Base-by-base conservation (phyloP, 1,284 basidiomycete species). In the Ganoderma lingzhi region DNA sequence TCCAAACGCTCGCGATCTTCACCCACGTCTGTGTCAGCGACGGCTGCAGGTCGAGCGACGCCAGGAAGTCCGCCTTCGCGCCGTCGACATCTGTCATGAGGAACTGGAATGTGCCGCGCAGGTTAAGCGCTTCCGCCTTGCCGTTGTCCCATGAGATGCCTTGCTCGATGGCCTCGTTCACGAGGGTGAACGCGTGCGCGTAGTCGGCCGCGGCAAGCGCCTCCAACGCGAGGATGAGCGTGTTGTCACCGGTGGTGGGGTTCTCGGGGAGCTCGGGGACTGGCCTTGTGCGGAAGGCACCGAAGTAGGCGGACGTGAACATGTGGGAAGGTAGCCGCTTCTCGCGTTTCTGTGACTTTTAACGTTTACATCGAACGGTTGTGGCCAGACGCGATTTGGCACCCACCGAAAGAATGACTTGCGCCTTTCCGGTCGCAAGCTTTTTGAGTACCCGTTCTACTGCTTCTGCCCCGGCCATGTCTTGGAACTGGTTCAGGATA, bases 71-170 rank as follows among this genome's bases (percentile, higher is more conserved):
- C 3, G 83, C 87, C 78, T 96, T 94, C 59, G 97, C 96, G n/a
- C 91, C 93, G 1, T 85, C 81, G 37, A 96, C 89, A 75, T 98
- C 93, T 66, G 93, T 93, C 71, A 93, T 93, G 70, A 99, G 86
- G 88, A 99, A 99, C 92, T 96, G 94, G 91, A 97, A 98, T 1
- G 97, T 99, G 66, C 96, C 98, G 63, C 96, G 90, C 75, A 99
- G 85, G 85, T 99, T 99, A 77, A 95, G 85, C 0, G 96, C 97
- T 78, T 96, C 93, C 1, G 97, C 96, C 76, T 93, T 89, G 71
- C 93, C 91, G 42, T 84, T 82, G 70, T 92, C 87, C 84, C 86
- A 92, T 62, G 93, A 95, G 74, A 98, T 87, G 15, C 93, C 96
- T 79, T 98, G 96, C 62, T 93, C 92, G 63, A 99, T 83, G 3